These are phyloP conservation scores for Limnomonas spitsbergensis DNA, from an alignment of 139 green algal species.

Conservation along the genomic window DNA sequence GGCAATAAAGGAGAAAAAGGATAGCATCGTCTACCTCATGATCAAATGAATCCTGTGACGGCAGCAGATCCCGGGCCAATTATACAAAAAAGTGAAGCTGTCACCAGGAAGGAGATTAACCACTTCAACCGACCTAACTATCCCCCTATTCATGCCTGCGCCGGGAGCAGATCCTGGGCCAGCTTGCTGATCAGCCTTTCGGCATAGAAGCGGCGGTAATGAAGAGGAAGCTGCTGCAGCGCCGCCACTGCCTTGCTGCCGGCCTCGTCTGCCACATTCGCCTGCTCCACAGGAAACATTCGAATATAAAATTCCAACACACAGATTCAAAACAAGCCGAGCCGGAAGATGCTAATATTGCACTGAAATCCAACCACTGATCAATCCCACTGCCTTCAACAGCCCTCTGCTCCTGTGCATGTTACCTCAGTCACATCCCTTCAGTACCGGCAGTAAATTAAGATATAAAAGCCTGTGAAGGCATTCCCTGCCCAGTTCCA, in stretches of 20 bases:
- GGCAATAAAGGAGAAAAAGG: too few species aligned
- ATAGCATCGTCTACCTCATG: too few species aligned
- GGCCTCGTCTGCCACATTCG: conserved; percentile 23
- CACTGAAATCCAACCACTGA: not conserved
- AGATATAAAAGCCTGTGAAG: too few species aligned
- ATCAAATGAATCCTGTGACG: too few species aligned
- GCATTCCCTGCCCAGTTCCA: too few species aligned
- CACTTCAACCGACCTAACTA: too few species aligned
- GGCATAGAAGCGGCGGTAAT: conserved; percentile 49
- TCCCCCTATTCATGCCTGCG: too few species aligned
- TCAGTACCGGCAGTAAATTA: not conserved
- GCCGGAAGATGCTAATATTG: not conserved
- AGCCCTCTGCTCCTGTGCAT: not conserved
- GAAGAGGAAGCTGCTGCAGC: conserved; percentile 31
- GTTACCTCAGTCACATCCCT: not conserved
- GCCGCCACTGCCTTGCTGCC: conserved; percentile 2
- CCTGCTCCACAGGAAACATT: conserved; percentile 3
- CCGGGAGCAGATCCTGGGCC: conserved; percentile 6
- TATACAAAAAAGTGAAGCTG: too few species aligned
- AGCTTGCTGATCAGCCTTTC: conserved; percentile 20
- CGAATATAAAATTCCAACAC: not conserved
- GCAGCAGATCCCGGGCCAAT: too few species aligned
- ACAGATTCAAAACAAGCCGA: not conserved
- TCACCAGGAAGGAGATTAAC: too few species aligned
- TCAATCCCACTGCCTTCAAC: not conserved